Evolutionary conservation across 148 eudicot species (phyloP), one percentile per base, ranked within the genome.

Genomic region (Simmondsia chinensis): DNA sequence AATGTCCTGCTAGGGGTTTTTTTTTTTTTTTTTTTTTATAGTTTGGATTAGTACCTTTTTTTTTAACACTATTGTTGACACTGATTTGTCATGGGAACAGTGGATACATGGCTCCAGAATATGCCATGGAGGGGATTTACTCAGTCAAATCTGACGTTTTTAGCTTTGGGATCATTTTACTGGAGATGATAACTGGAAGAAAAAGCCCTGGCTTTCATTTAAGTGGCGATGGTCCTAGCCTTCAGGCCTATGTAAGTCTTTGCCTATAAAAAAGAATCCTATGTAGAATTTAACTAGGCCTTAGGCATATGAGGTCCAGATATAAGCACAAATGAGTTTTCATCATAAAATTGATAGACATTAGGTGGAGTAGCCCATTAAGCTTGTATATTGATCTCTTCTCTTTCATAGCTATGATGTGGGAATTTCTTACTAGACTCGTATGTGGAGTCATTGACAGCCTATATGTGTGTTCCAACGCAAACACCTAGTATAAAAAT

Each of bases 91-190:
- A 3, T 8, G 9, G 9, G 40, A 7, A 43, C 36, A 71, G 76
- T 52, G 76, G 76, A 20, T 71, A 71, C 23, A 65, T 71, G 64
- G 57, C 76, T 36, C 76, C 71, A 6, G 76, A 71, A 36, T 70
- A 43, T 47, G 75, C 67, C 6, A 65, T 57, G 71, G 56, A 53
- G 18, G 61, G 76, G 7, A 15, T 56, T 6, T 71, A 51, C 34
- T 65, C 71, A 7, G 25, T 65, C 8, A 71, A 65, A 30, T 71
- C 64, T 2, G 76, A 65, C 41, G 64, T 65, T 18, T 65, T 60
- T 26, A 71, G 76, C 44, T 71, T 71, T 42, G 71, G 71, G 8
- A 58, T 71, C 6, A 33, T 71, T 4, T 20, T 71, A 52, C 34
- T 65, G 11, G 68, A 71, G 36, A 40, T 65, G 8, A 50, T 71